phyloP scores from a whole-genome alignment of 83 land plant genomes.

The Diphasiastrum complanatum region DNA sequence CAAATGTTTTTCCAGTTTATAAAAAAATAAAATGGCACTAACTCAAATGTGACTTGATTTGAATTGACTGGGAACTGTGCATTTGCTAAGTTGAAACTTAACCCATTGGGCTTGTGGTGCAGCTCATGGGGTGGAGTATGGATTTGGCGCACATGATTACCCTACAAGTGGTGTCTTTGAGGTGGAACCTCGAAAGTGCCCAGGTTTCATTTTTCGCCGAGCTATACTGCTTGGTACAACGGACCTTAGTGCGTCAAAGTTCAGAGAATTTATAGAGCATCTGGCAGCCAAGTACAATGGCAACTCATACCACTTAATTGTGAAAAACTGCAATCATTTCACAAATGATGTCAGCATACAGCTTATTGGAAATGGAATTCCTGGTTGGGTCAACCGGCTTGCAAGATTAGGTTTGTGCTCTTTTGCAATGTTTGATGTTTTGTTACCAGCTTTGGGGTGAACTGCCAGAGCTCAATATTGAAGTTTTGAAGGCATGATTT shows the following conservation, averaged over 20 bases:
- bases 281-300: slow-evolving; percentile 35
- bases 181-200: slow-evolving; percentile 43
- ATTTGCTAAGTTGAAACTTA: slow-evolving; percentile 1
- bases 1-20: too few relatives aligned
- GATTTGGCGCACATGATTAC: slow-evolving; percentile 47
- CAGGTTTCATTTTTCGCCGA: slow-evolving; percentile 34
- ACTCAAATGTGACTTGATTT: not conserved
- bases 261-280: slow-evolving; percentile 32
- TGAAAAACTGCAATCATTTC: slow-evolving; percentile 47
- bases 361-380: slow-evolving; percentile 27
- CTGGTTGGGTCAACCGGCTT: slow-evolving; percentile 47
- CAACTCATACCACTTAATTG: slow-evolving; percentile 38
- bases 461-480: too few relatives aligned
- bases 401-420: slow-evolving; percentile 29
- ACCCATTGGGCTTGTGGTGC: too few relatives aligned
- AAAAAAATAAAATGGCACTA: too few relatives aligned
- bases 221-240: slow-evolving; percentile 26
- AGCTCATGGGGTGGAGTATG: slow-evolving; percentile 44
- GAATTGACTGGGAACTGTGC: not conserved
- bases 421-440: too few relatives aligned
- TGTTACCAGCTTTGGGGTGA: too few relatives aligned
- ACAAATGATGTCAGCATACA: slow-evolving; percentile 34
- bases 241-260: slow-evolving; percentile 22
- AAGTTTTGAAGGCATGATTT: too few relatives aligned
- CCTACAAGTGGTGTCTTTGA: slow-evolving; percentile 44